phyloP scores from a whole-genome alignment of 2,329 filamentous ascomycete species.

The Alternaria sp. region DNA sequence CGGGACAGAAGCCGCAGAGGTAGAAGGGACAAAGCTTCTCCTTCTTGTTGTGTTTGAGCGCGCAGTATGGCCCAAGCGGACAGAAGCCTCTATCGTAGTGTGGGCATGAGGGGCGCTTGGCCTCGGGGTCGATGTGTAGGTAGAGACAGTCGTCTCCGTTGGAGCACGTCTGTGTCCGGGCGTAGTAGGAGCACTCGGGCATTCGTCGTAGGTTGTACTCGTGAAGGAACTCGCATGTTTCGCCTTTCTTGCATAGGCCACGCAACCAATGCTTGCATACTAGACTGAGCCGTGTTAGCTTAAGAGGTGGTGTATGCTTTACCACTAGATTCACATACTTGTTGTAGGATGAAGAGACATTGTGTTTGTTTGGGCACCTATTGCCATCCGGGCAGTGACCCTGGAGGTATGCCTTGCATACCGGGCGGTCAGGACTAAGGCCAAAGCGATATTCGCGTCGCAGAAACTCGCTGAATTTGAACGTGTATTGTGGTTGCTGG shows the following conservation, averaged over 20 bases:
- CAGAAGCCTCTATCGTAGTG: constrained; percentile 97
- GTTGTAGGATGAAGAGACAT: constrained; percentile 68
- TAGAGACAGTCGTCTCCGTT: constrained; percentile 98
- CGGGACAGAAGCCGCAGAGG: constrained; percentile 92
- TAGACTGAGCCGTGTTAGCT: constrained; percentile 58
- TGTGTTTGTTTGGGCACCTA: constrained; percentile 85
- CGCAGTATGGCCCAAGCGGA: constrained; percentile 84
- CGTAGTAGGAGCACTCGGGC: constrained; percentile 98
- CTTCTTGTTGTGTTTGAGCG: constrained; percentile 86
- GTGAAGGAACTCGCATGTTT: constrained; percentile 96
- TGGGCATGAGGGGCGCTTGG: constrained; percentile 68
- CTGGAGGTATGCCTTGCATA: constrained; percentile 85
- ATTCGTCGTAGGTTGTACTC: constrained; percentile 98
- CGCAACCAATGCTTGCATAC: constrained; percentile 99
- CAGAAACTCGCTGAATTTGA: constrained; percentile 87
- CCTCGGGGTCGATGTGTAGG: constrained; percentile 85
- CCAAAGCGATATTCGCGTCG: constrained; percentile 84
- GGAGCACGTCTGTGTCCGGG: constrained; percentile 90
- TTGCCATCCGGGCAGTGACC: constrained; percentile 88
- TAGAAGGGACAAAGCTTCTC: constrained; percentile 80
- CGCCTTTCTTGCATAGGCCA: constrained; percentile 96
- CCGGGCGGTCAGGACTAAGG: constrained; percentile 71
- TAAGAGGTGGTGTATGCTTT: background rate
- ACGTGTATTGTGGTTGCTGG: constrained; percentile 64
- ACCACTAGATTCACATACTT: constrained; percentile 54